phyloP scores from a whole-genome alignment of 2,329 filamentous ascomycete genomes.

The Rhytidhysteron rufulum region DNA sequence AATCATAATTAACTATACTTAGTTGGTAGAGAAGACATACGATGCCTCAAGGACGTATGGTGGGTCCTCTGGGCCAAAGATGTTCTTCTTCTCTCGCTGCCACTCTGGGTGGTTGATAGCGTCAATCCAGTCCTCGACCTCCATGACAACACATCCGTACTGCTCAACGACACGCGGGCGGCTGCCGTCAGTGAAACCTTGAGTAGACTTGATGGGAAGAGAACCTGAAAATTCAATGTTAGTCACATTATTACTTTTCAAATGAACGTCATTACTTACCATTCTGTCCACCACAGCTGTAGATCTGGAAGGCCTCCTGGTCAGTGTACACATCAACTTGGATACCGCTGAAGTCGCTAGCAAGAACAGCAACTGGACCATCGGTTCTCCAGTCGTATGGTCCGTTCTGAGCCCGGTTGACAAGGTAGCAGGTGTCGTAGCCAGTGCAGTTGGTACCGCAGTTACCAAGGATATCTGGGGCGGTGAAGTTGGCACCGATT shows the following conservation, averaged over 20 bases:
- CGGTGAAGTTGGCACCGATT: slow-evolving; percentile 65
- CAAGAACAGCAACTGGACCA: slow-evolving; percentile 61
- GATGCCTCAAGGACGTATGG: slow-evolving; percentile 43
- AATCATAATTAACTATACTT: too few species aligned
- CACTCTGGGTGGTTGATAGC: slow-evolving; percentile 89
- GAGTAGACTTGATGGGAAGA: slow-evolving; percentile 64
- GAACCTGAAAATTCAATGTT: slow-evolving; percentile 33
- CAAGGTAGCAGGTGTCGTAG: slow-evolving; percentile 73
- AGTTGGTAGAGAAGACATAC: slow-evolving; percentile 41
- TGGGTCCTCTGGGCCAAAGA: slow-evolving; percentile 43
- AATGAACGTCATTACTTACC: too few species aligned
- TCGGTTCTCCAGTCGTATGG: slow-evolving; percentile 61
- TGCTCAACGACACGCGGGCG: slow-evolving; percentile 63
- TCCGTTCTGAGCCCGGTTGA: slow-evolving; percentile 58
- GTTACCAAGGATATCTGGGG: slow-evolving; percentile 62
- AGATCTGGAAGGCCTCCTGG: slow-evolving; percentile 85
- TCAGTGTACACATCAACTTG: slow-evolving; percentile 76
- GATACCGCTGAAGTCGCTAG: slow-evolving; percentile 76
- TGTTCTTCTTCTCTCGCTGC: slow-evolving; percentile 58
- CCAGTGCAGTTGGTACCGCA: slow-evolving; percentile 81
- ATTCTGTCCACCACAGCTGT: slow-evolving; percentile 75
- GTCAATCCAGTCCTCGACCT: slow-evolving; percentile 92
- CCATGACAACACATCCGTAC: slow-evolving; percentile 84
- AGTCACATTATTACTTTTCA: not conserved
- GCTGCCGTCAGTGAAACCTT: slow-evolving; percentile 56